Percentiles rank a stretch among this genome's conserved stretches.
Conservation (phyloP, 495 filamentous ascomycete genomes). For the Xylaria castorea region DNA sequence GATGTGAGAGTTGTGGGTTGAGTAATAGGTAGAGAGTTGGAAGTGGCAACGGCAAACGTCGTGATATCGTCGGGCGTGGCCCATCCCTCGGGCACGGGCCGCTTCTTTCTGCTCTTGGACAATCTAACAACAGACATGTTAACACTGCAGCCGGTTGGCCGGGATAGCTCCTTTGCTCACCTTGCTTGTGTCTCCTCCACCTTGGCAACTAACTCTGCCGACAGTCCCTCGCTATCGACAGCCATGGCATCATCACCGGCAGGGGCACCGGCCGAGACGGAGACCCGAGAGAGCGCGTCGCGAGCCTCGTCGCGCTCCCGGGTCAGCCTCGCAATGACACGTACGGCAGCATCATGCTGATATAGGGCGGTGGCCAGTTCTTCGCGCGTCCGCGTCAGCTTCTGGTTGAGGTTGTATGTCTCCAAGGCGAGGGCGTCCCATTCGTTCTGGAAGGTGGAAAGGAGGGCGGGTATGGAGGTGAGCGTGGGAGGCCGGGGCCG, state of each 20-base stretch:
- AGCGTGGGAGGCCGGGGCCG: constrained; percentile 91
- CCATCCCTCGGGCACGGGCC: constrained; percentile 84
- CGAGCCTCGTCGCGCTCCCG: constrained; percentile 91
- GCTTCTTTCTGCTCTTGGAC: constrained; percentile 84
- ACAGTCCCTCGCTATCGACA: constrained; percentile 76
- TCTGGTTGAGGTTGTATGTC: constrained; percentile 85
- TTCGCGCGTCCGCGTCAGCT: constrained; percentile 86
- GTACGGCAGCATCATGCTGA: constrained; percentile 92
- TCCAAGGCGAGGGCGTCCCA: constrained; percentile 95
- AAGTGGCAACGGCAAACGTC: constrained; percentile 66
- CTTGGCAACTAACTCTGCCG: constrained; percentile 73
- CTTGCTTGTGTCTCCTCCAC: constrained; percentile 78
- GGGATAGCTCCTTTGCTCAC: constrained; percentile 56
- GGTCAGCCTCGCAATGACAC: constrained; percentile 89
- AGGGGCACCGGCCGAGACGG: constrained; percentile 65
- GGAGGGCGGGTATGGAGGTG: constrained; percentile 95
- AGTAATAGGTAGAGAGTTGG: constrained; percentile 69
- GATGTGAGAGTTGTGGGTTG: constrained; percentile 68
- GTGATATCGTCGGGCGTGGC: constrained; percentile 75
- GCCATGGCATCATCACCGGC: constrained; percentile 85
- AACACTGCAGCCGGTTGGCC: constrained; percentile 18
- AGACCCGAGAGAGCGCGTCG: constrained; percentile 87
- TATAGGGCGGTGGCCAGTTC: constrained; percentile 93
- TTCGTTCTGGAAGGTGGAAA: constrained; percentile 96
- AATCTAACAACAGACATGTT: constrained; percentile 60